A percentile compares a stretch with the other conserved stretches of the same genome.
phyloP scores from a whole-genome alignment of 441 rosid species.

The Adansonia grandidieri region DNA sequence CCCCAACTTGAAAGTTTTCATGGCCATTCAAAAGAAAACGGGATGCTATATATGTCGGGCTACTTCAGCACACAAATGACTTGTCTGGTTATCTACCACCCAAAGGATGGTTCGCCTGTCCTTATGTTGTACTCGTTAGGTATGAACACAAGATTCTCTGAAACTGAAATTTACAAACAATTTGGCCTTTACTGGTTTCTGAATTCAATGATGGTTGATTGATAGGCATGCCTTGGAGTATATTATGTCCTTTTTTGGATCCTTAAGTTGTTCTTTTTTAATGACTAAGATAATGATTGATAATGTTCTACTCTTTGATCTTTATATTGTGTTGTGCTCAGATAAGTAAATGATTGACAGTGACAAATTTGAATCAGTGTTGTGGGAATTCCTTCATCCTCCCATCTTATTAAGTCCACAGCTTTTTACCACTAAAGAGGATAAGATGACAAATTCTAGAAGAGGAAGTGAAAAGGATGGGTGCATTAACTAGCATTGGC shows the following conservation, averaged over 20 bases:
- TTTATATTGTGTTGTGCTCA: constrained; percentile 14
- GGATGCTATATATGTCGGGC: neutral
- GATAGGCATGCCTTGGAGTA: neutral
- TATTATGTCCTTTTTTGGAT: neutral
- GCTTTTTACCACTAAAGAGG: constrained; percentile 5
- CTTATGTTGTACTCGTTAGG: neutral
- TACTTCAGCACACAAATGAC: neutral
- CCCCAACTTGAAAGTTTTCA: neutral
- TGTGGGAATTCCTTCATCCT: neutral
- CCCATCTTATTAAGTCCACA: neutral
- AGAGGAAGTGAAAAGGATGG: neutral
- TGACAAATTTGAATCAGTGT: neutral
- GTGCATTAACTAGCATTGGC: neutral
- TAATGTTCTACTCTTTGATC: constrained; percentile 14
- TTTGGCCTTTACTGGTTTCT: neutral
- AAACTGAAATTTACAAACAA: neutral
- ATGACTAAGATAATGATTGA: constrained; percentile 1
- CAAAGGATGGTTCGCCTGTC: constrained; percentile 7
- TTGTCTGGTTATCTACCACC: neutral
- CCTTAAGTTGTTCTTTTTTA: neutral
- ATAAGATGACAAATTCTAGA: neutral
- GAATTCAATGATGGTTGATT: neutral
- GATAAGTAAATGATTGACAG: neutral
- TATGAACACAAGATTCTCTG: neutral
- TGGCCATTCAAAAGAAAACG: neutral